Conservation (phyloP, 805 yeast genomes). For the Schwanniomyces pseudopolymorphus region DNA sequence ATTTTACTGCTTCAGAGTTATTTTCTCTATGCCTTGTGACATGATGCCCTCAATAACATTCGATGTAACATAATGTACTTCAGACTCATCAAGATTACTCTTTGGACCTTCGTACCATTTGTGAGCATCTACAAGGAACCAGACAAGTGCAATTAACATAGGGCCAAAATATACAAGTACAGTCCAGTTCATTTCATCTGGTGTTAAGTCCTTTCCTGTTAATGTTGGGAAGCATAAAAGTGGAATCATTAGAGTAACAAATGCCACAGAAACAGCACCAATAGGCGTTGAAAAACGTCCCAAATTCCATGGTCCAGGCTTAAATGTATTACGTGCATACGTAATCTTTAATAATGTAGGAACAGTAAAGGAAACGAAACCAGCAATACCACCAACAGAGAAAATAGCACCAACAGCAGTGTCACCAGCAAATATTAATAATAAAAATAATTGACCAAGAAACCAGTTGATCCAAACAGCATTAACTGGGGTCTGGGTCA, state of each 20-base stretch:
- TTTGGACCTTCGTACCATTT: conserved; percentile 64
- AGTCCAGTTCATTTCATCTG: conserved; percentile 62
- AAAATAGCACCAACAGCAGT: conserved; percentile 69
- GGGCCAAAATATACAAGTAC: conserved; percentile 61
- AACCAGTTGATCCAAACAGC: conserved; percentile 61
- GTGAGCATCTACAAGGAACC: conserved; percentile 54
- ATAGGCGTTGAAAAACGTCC: conserved; percentile 52
- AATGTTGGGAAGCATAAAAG: conserved; percentile 55
- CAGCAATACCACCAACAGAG: conserved; percentile 70
- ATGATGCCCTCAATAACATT: conserved; percentile 2
- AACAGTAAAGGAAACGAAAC: conserved; percentile 64
- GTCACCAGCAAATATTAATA: conserved; percentile 63
- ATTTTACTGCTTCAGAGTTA: background rate
- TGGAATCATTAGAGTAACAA: conserved; percentile 57
- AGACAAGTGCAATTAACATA: conserved; percentile 48
- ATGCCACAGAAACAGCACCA: conserved; percentile 49
- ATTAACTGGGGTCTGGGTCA: conserved; percentile 61
- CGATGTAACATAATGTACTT: conserved; percentile 17
- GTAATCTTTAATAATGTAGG: conserved; percentile 62
- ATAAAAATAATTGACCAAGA: conserved; percentile 54
- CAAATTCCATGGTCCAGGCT: conserved; percentile 67
- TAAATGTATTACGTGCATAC: conserved; percentile 50
- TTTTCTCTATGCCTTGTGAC: background rate
- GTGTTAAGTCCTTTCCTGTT: conserved; percentile 35
- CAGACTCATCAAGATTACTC: conserved; percentile 46